These are phyloP conservation scores for Backusella macrospora DNA, from an alignment of 192 early-diverging fungal species.

Conservation along the genomic window DNA sequence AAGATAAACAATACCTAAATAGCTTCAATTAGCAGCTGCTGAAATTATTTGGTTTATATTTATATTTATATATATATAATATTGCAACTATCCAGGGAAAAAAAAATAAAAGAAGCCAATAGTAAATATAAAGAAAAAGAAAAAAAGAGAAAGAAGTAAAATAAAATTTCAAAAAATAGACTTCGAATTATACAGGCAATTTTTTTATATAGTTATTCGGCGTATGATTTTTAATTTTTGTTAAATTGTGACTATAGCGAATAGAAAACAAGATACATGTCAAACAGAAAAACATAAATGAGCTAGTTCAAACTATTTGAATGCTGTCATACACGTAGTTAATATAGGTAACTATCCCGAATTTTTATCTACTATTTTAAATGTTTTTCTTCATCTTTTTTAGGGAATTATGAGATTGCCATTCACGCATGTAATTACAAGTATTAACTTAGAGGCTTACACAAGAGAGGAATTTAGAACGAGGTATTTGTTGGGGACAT, in stretches of 20 bases:
- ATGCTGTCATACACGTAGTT: not conserved
- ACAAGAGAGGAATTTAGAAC: not conserved
- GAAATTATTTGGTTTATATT: not conserved
- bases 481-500: conserved; percentile 4
- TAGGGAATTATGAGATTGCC: not conserved
- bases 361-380: not conserved
- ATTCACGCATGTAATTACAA: not conserved
- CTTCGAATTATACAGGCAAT: conserved; percentile 5
- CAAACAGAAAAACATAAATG: conserved; percentile 1
- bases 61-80: not conserved
- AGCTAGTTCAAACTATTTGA: not conserved
- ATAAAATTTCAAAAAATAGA: not conserved
- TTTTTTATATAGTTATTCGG: conserved; percentile 8
- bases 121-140: not conserved
- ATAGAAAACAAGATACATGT: not conserved
- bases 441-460: not conserved
- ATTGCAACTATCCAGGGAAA: not conserved
- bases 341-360: not conserved
- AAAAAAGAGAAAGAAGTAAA: not conserved
- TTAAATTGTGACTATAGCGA: conserved; percentile 2
- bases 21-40: not conserved
- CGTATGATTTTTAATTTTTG: conserved; percentile 10
- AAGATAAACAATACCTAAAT: not conserved
- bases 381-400: not conserved
- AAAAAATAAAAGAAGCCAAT: not conserved